A percentile compares a stretch with the other conserved stretches of the same genome.
phyloP scores from a whole-genome alignment of 495 filamentous ascomycete species.

The Sordaria brevicollis region DNA sequence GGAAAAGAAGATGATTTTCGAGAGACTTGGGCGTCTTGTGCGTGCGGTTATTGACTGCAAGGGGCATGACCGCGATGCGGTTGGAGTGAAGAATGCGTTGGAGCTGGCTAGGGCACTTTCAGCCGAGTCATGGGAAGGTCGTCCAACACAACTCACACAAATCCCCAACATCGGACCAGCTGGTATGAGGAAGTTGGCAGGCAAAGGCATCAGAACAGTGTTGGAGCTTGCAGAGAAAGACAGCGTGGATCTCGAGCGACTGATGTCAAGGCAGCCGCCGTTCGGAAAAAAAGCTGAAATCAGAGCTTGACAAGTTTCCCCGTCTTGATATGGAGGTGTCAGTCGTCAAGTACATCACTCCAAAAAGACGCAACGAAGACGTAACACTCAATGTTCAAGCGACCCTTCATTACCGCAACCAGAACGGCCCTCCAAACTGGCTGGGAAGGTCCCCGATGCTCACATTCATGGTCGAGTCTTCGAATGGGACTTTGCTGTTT shows the following conservation, averaged over 20 bases:
- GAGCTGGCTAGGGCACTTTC: constrained; percentile 70
- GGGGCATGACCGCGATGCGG: constrained; percentile 53
- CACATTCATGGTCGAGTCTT: constrained; percentile 67
- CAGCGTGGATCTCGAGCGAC: constrained; percentile 60
- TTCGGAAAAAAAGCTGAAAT: constrained; percentile 65
- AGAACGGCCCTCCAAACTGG: constrained; percentile 50
- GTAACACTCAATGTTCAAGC: constrained; percentile 54
- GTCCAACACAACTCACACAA: constrained; percentile 76
- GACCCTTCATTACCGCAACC: constrained; percentile 64
- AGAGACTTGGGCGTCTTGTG: constrained; percentile 62
- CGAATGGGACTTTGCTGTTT: constrained; percentile 62
- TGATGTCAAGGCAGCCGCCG: constrained; percentile 70
- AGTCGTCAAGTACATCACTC: constrained; percentile 18
- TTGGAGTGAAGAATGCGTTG: constrained; percentile 57
- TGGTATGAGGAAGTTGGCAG: constrained; percentile 65
- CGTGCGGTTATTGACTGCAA: constrained; percentile 84
- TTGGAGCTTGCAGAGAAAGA: constrained; percentile 60
- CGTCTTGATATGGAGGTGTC: constrained; percentile 47
- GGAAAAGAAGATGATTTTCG: constrained; percentile 66
- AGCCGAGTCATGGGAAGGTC: constrained; percentile 79
- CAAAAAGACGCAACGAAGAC: constrained; percentile 10
- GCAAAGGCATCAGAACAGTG: constrained; percentile 59
- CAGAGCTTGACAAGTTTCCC: constrained; percentile 60
- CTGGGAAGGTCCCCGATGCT: constrained; percentile 52
- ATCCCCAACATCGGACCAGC: constrained; percentile 73